phyloP scores from a whole-genome alignment of 1,284 basidiomycete species.

The Austroboletus niveus region DNA sequence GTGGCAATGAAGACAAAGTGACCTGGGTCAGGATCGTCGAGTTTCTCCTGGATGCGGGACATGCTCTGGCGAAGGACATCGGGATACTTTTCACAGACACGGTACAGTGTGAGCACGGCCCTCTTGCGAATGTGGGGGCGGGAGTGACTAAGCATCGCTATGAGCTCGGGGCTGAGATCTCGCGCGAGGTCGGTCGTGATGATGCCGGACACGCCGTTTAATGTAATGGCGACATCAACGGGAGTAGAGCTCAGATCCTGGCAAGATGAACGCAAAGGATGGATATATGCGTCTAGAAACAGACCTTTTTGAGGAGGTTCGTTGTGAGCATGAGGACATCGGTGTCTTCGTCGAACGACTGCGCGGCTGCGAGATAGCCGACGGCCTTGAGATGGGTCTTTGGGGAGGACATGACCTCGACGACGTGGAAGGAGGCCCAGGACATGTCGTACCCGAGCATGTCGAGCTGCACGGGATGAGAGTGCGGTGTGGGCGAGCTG shows the following conservation, averaged over 20 bases:
- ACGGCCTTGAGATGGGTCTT: conserved; percentile 92
- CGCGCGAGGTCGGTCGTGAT: conserved; percentile 86
- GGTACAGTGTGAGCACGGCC: conserved; percentile 82
- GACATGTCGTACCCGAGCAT: conserved; percentile 92
- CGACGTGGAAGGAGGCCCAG: conserved; percentile 92
- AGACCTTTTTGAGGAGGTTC: conserved; percentile 95
- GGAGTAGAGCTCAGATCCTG: conserved; percentile 83
- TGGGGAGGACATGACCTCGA: conserved; percentile 96
- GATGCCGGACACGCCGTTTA: conserved; percentile 88
- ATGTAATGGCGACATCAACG: conserved; percentile 76
- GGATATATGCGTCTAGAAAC: conserved; percentile 18
- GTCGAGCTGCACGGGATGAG: conserved; percentile 60
- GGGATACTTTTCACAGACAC: conserved; percentile 76
- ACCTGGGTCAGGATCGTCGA: conserved; percentile 86
- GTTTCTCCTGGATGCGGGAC: conserved; percentile 74
- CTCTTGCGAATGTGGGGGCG: conserved; percentile 86
- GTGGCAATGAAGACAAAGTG: conserved; percentile 16
- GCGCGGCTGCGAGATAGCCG: conserved; percentile 92
- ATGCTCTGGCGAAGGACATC: conserved; percentile 70
- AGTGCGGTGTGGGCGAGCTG: background rate
- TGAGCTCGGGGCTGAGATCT: conserved; percentile 85
- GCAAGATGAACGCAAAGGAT: conserved; percentile 7
- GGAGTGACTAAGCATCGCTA: conserved; percentile 90
- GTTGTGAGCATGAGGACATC: conserved; percentile 98
- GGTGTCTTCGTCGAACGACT: conserved; percentile 92